Base-by-base conservation (phyloP, 768 basidiomycete genomes). In the Melanogaster broomeanus region DNA sequence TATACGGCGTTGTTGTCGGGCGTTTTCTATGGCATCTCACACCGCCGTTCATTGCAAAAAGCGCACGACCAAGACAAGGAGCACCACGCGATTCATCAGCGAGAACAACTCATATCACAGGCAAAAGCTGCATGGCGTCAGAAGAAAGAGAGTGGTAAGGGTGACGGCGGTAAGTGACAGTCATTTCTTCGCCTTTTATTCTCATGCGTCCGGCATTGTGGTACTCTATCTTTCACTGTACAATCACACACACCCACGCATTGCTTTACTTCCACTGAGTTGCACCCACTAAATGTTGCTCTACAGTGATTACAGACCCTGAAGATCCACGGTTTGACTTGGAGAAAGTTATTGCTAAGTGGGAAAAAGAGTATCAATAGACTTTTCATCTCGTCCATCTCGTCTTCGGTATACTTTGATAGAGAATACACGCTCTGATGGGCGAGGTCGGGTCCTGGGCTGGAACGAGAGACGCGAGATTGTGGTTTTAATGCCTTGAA, bases 311-410 rank as follows among this genome's bases (percentile, higher is more conserved):
- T 58, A 88, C 93, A 58, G 85, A 99, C 78, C 91, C 94, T 37
- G 96, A 98, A 61, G 87, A 98, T 72, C 93, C 96, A 47, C 84
- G 82, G 58, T 99, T 98, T 73, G 94, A 98, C 78, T 78, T 98
- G 68, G 96, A 98, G 79, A 93, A 93, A 72, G 74, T 97, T 53
- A 64, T 91, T 67, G 77, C 79, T 39, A 82, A 84, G 66, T 85
- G 84, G 80, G 90, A 90, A 72, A 83, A 78, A 66, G 83, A 82
- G 61, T 80, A 75, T 64, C 74, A 75, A 78, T 85, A 74, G 76
- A 68, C 37, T 53, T 57, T 67, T 52, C 63, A 16, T 39, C 33
- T 49, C 45, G 16, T 51, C 48, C 42, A 28, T 56, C 47, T 48
- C 59, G 47, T 53, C 54, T 42, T 54, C 55, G 53, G 61, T 68